Conservation (phyloP, 116 monocot species). For the Iris pallida region DNA sequence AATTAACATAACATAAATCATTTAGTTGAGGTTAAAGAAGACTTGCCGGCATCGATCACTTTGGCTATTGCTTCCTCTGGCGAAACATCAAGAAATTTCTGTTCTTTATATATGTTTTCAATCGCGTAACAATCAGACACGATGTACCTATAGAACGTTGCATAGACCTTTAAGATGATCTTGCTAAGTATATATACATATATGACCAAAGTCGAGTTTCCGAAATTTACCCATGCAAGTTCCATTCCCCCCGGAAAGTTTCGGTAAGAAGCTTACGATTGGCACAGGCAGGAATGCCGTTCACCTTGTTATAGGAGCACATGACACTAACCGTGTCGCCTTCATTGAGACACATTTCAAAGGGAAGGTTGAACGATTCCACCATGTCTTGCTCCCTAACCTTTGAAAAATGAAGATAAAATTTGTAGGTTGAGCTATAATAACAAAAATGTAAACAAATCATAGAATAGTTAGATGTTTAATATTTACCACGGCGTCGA, state of each 20-base stretch:
- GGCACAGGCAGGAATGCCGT: constrained; percentile 46
- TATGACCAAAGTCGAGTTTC: background rate
- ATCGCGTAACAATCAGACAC: constrained; percentile 43
- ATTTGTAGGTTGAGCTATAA: too few relatives aligned
- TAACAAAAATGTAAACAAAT: too few relatives aligned
- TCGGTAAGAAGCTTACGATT: constrained; percentile 28
- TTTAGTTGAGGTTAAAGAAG: background rate
- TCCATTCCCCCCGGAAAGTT: constrained; percentile 41
- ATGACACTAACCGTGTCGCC: constrained; percentile 42
- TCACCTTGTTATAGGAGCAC: constrained; percentile 64
- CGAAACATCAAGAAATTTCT: constrained; percentile 21
- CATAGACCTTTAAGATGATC: background rate
- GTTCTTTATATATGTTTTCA: constrained; percentile 13
- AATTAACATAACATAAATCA: background rate
- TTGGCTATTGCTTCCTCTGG: constrained; percentile 27
- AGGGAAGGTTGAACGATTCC: constrained; percentile 41
- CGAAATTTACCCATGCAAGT: constrained; percentile 38
- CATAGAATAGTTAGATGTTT: too few relatives aligned
- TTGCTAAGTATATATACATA: too few relatives aligned
- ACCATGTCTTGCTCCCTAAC: constrained; percentile 46
- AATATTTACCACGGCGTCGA: constrained; percentile 29
- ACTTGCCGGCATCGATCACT: constrained; percentile 34
- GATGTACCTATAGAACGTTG: constrained; percentile 22
- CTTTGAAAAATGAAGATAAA: background rate
- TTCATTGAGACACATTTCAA: constrained; percentile 45